phyloP scores from a whole-genome alignment of 2,329 filamentous ascomycete genomes.

The Ceratocystis alfenasii region DNA sequence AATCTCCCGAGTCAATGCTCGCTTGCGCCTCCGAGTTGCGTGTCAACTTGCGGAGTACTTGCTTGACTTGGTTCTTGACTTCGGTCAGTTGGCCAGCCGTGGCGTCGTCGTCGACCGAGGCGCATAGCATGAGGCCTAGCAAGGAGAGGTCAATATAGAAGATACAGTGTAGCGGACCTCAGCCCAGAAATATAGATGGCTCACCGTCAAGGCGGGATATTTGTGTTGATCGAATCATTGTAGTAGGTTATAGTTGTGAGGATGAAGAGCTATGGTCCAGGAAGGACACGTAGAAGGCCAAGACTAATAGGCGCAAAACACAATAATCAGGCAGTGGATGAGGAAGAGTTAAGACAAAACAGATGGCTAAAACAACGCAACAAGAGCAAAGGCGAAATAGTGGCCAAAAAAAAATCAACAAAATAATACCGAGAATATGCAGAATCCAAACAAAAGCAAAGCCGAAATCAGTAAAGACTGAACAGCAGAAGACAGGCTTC shows the following conservation, averaged over 20 bases:
- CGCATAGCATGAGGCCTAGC: slow-evolving; percentile 82
- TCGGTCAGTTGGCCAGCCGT: slow-evolving; percentile 67
- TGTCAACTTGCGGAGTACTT: slow-evolving; percentile 77
- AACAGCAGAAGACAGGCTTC: too few relatives aligned
- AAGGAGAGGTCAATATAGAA: slow-evolving; percentile 16
- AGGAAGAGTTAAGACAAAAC: not conserved
- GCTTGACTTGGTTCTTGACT: slow-evolving; percentile 81
- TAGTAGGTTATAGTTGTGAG: slow-evolving; percentile 22
- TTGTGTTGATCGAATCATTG: slow-evolving; percentile 84
- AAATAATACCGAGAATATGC: too few relatives aligned
- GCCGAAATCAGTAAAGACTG: too few relatives aligned
- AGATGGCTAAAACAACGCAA: not conserved
- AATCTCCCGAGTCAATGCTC: slow-evolving; percentile 72
- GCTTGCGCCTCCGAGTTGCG: slow-evolving; percentile 84
- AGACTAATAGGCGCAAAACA: not conserved
- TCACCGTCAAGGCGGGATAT: slow-evolving; percentile 85
- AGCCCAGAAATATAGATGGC: slow-evolving; percentile 11
- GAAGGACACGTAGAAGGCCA: slow-evolving; percentile 7
- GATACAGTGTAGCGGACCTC: slow-evolving; percentile 8
- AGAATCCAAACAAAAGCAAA: too few relatives aligned
- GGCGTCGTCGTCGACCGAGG: slow-evolving; percentile 84
- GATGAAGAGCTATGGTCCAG: not conserved
- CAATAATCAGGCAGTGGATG: not conserved
- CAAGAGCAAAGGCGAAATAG: not conserved
- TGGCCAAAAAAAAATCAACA: too few relatives aligned